phyloP scores from a whole-genome alignment of 257 asterid species.

The Penstemon barbatus region DNA sequence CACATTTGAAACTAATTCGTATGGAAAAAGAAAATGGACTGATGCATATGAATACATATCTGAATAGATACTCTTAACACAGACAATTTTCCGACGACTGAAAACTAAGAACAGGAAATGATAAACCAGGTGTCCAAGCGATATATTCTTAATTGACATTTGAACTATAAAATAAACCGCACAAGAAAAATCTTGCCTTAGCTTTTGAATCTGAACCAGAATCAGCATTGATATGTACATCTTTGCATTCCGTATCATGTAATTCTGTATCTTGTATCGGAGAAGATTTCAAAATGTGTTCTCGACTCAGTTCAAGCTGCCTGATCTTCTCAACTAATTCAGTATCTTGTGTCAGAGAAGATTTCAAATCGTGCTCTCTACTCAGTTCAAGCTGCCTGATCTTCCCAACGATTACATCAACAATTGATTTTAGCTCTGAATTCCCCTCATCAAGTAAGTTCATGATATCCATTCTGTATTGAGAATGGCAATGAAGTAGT shows the following conservation, averaged over 20 bases:
- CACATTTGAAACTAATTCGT: constrained; percentile 1
- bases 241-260: constrained; percentile 61
- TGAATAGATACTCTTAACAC: background rate
- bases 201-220: constrained; percentile 36
- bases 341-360: constrained; percentile 39
- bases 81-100: background rate
- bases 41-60: background rate
- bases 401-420: constrained; percentile 55
- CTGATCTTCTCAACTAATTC: constrained; percentile 50
- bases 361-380: constrained; percentile 37
- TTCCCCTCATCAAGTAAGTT: constrained; percentile 71
- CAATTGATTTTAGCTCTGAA: constrained; percentile 61
- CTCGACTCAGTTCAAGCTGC: constrained; percentile 49
- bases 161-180: no score
- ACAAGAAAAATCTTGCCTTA: constrained; percentile 38
- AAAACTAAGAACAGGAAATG: background rate
- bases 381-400: constrained; percentile 51
- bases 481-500: constrained; percentile 52
- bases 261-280: constrained; percentile 40
- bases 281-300: constrained; percentile 38
- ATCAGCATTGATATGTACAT: constrained; percentile 69
- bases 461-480: constrained; percentile 46
- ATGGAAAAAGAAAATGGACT: constrained; percentile 1
- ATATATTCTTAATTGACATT: constrained; percentile 2
- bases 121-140: background rate